Percentiles rank a stretch among this genome's conserved stretches.
Evolutionary conservation across 2,329 filamentous ascomycete genomes (phyloP).

Genomic region (Sclerotinia spermophila): DNA sequence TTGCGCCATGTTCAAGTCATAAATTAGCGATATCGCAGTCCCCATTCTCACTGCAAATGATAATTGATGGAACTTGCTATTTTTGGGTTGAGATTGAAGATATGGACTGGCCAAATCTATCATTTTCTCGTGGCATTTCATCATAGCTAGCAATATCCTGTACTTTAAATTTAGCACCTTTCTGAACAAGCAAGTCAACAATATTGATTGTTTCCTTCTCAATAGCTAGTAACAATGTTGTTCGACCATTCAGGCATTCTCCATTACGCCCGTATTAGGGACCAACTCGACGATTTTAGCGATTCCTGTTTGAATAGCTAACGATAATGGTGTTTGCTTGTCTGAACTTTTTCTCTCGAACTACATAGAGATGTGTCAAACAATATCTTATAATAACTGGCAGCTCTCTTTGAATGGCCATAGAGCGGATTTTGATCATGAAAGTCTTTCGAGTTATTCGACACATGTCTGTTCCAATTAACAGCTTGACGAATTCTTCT

Average conservation of each 20-base stretch:
- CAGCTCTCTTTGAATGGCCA: constrained; percentile 1
- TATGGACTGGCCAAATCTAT: not conserved
- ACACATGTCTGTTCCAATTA: constrained; percentile 15
- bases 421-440: constrained; percentile 1
- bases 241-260: not conserved
- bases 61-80: not conserved
- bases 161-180: not conserved
- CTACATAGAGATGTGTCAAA: not conserved
- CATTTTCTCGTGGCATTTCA: not conserved
- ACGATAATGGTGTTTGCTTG: not conserved
- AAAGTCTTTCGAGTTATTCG: constrained; percentile 21
- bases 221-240: constrained; percentile 7
- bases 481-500: not conserved
- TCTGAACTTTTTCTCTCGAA: not conserved
- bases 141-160: no score
- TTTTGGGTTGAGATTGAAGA: not conserved
- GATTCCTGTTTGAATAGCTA: not conserved
- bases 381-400: not conserved
- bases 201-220: not conserved
- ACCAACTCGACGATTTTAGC: not conserved
- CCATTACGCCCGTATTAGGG: rapidly evolving
- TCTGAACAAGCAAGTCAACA: not conserved
- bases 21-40: not conserved
- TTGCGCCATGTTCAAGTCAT: not conserved
- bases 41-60: not conserved